A percentile compares a stretch with the other conserved stretches of the same genome.
phyloP scores from a whole-genome alignment of 1,284 basidiomycete species.

The Trametes pubescens region DNA sequence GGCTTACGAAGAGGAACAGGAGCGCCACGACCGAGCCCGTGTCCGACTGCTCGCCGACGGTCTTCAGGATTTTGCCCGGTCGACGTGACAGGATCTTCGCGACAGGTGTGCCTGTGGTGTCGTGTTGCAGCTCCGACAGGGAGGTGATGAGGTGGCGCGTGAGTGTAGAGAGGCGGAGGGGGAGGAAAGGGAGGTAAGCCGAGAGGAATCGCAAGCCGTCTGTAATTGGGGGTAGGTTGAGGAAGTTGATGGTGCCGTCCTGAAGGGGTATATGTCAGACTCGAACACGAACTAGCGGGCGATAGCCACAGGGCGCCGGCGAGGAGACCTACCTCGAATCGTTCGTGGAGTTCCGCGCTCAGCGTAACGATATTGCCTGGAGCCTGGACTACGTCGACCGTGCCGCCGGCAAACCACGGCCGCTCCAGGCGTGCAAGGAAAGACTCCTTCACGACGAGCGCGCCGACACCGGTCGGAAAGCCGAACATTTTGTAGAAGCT shows the following conservation, averaged over 20 bases:
- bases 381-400: conserved; percentile 82
- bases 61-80: conserved; percentile 57
- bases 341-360: conserved; percentile 67
- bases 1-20: conserved; percentile 68
- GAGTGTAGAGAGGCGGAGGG: conserved; percentile 74
- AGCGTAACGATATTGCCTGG: conserved; percentile 73
- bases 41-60: conserved; percentile 71
- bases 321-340: conserved; percentile 68
- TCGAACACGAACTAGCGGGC: background rate
- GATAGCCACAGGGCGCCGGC: conserved; percentile 3
- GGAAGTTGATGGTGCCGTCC: conserved; percentile 87
- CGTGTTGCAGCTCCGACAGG: conserved; percentile 64
- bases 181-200: conserved; percentile 78
- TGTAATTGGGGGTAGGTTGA: conserved; percentile 76
- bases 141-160: conserved; percentile 59
- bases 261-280: conserved; percentile 40
- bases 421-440: conserved; percentile 67
- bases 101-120: conserved; percentile 62
- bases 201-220: conserved; percentile 78
- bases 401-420: conserved; percentile 88
- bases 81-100: conserved; percentile 70
- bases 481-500: conserved; percentile 93
- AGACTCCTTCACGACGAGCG: conserved; percentile 75
- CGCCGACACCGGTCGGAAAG: conserved; percentile 86
- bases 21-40: conserved; percentile 71